Conservation (phyloP, 257 asterid species). For the Solanum gracilifrons region DNA sequence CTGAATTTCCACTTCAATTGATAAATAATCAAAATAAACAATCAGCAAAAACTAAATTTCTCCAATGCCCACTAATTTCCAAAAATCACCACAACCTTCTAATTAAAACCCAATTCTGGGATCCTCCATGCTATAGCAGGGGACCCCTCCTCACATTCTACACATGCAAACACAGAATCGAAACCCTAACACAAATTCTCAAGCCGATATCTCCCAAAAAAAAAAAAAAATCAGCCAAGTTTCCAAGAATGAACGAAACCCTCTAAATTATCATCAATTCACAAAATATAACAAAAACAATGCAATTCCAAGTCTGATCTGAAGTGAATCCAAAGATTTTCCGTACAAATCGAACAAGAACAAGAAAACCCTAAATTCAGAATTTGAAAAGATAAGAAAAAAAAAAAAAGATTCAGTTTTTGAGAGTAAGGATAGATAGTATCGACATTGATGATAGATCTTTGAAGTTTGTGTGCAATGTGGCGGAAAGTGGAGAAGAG, state of each 20-base stretch:
- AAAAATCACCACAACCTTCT: background rate
- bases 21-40: background rate
- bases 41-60: background rate
- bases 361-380: conserved; percentile 6
- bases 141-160: conserved; percentile 18
- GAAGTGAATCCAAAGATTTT: background rate
- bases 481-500: conserved; percentile 3
- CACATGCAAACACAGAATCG: conserved; percentile 13
- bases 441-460: conserved; percentile 10
- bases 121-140: conserved; percentile 29
- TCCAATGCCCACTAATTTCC: background rate
- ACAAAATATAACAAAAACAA: background rate
- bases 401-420: background rate
- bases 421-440: background rate
- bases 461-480: conserved; percentile 5
- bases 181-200: conserved; percentile 11
- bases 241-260: background rate
- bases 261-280: background rate
- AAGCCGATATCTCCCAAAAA: background rate
- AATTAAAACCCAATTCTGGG: background rate
- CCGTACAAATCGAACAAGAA: background rate
- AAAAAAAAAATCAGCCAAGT: background rate
- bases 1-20: background rate
- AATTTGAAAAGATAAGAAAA: background rate
- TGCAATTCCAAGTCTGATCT: conserved; percentile 13